phyloP scores from a whole-genome alignment of 495 filamentous ascomycete genomes.

The Aspergillus wentii region DNA sequence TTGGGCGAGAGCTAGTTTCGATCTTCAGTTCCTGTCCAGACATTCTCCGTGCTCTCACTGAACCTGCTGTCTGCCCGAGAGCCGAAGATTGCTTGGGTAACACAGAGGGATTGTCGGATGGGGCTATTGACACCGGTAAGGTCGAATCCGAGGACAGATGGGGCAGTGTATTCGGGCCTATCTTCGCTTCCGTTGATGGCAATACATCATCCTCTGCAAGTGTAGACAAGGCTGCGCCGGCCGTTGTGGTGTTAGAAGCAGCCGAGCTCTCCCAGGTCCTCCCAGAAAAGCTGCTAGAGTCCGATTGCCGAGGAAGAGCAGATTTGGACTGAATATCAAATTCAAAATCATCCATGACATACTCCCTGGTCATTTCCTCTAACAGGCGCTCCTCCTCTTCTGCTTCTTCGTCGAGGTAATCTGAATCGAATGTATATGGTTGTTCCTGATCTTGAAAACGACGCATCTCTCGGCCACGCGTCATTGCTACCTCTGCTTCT shows the following conservation, averaged over 20 bases:
- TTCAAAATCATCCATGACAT: slow-evolving; percentile 82
- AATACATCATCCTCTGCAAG: slow-evolving; percentile 60
- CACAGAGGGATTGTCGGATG: slow-evolving; percentile 1
- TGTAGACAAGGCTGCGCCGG: slow-evolving; percentile 67
- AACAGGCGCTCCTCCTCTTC: slow-evolving; percentile 88
- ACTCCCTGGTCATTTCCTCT: slow-evolving; percentile 88
- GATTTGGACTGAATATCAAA: slow-evolving; percentile 71
- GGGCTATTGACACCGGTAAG: slow-evolving; percentile 23
- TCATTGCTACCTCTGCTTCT: slow-evolving; percentile 64
- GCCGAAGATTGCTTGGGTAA: slow-evolving; percentile 2
- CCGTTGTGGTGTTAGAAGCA: slow-evolving; percentile 71
- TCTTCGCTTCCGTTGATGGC: slow-evolving; percentile 21
- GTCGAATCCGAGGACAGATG: no score
- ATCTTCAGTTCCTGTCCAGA: slow-evolving; percentile 90
- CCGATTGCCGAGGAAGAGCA: slow-evolving; percentile 79
- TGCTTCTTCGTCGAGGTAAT: slow-evolving; percentile 66
- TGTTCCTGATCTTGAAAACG: slow-evolving; percentile 31
- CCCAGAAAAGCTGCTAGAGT: slow-evolving; percentile 78
- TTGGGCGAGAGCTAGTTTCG: slow-evolving; percentile 60
- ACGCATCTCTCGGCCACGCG: slow-evolving; percentile 37
- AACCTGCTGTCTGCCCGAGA: slow-evolving; percentile 35
- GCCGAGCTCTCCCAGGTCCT: slow-evolving; percentile 86
- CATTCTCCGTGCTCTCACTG: slow-evolving; percentile 72
- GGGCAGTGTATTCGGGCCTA: slow-evolving; percentile 23
- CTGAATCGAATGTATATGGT: slow-evolving; percentile 30